A percentile compares a stretch with the other conserved stretches of the same genome.
Evolutionary conservation across 345 rosid species (phyloP).

Genomic region (Excoecaria agallocha): DNA sequence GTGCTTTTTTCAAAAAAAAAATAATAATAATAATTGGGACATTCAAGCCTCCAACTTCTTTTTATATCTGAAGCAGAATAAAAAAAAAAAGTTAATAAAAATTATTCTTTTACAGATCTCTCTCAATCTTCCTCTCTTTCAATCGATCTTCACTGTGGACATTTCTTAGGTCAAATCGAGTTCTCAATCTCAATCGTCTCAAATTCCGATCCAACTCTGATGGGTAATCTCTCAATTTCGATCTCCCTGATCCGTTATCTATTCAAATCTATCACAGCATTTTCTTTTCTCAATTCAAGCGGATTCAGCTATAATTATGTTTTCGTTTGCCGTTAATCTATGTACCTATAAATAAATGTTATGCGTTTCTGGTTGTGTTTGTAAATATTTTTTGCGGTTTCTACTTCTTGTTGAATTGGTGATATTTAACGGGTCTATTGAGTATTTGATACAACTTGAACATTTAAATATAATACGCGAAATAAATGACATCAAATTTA

Average conservation of each 20-base stretch:
- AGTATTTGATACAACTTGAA: background rate
- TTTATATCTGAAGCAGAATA: background rate
- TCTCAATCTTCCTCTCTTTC: background rate
- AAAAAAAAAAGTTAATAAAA: background rate
- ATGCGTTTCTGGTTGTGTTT: background rate
- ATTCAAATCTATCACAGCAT: background rate
- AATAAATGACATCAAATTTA: background rate
- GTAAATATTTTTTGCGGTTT: background rate
- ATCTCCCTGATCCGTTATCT: conserved; percentile 15
- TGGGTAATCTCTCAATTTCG: conserved; percentile 29
- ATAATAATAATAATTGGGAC: background rate
- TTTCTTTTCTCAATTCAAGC: background rate
- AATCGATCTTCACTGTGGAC: conserved; percentile 7
- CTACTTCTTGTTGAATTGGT: conserved; percentile 7
- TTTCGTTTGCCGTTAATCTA: background rate
- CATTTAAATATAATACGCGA: background rate
- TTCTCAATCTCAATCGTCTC: conserved; percentile 9
- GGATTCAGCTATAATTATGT: background rate
- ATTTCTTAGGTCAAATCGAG: conserved; percentile 7
- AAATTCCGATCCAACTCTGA: conserved; percentile 17
- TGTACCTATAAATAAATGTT: background rate
- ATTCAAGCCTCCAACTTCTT: background rate
- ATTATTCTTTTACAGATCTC: conserved; percentile 13
- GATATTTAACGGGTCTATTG: background rate
- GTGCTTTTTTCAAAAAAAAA: background rate